Percentiles rank a stretch among this genome's conserved stretches.
phyloP scores from a whole-genome alignment of 1,139 yeast species.

The Sugiyamaella neomexicana region DNA sequence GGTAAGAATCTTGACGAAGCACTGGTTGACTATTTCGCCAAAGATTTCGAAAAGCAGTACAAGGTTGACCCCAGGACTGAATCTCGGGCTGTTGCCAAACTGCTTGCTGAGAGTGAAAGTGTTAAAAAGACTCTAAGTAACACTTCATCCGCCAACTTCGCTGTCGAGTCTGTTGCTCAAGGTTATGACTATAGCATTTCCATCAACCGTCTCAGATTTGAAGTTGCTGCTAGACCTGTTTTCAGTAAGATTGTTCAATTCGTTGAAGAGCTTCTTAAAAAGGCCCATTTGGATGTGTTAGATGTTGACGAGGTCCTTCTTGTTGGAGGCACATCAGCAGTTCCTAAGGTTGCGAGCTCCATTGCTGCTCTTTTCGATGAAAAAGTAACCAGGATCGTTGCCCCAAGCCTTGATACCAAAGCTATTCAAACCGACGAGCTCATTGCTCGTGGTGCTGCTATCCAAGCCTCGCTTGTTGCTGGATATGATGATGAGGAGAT shows the following conservation, averaged over 20 bases:
- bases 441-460: constrained; percentile 92
- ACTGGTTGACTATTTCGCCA: constrained; percentile 79
- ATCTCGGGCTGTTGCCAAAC: constrained; percentile 85
- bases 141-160: constrained; percentile 84
- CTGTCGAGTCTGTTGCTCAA: constrained; percentile 91
- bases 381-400: constrained; percentile 69
- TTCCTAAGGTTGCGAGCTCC: constrained; percentile 85
- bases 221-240: constrained; percentile 78
- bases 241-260: constrained; percentile 74
- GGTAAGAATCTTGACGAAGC: constrained; percentile 84
- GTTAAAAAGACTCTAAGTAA: constrained; percentile 92
- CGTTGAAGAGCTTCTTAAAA: constrained; percentile 69
- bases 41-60: constrained; percentile 89
- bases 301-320: constrained; percentile 90
- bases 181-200: constrained; percentile 93
- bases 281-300: constrained; percentile 81
- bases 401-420: constrained; percentile 76
- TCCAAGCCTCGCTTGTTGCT: constrained; percentile 89
- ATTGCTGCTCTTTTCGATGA: constrained; percentile 71
- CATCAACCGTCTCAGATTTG: constrained; percentile 92
- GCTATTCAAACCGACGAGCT: constrained; percentile 88
- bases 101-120: constrained; percentile 76
- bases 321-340: constrained; percentile 91
- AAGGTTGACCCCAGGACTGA: constrained; percentile 77
- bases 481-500: constrained; percentile 85